Evolutionary conservation across 2,329 filamentous ascomycete species (phyloP).

Genomic region (Colletotrichum gloeosporioides): DNA sequence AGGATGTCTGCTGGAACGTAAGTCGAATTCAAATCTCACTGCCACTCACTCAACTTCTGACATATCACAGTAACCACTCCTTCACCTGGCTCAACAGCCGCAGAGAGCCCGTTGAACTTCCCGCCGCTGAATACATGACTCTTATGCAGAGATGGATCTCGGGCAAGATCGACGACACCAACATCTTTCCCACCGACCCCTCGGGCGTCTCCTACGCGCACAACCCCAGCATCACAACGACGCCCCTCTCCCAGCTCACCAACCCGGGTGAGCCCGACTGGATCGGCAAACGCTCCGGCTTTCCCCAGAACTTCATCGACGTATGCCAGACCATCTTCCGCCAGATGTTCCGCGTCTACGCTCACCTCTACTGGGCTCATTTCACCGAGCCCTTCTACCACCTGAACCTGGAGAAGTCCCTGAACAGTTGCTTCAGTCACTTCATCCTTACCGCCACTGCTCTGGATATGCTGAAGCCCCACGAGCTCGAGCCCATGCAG

Average conservation of each 20-base stretch:
- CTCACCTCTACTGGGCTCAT: slow-evolving; percentile 97
- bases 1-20: slow-evolving; percentile 94
- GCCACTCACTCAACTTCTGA: not conserved
- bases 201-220: slow-evolving; percentile 71
- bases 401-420: slow-evolving; percentile 78
- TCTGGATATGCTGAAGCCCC: slow-evolving; percentile 82
- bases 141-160: slow-evolving; percentile 97
- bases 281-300: slow-evolving; percentile 91
- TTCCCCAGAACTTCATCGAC: slow-evolving; percentile 86
- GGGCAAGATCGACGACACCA: slow-evolving; percentile 89
- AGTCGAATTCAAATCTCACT: slow-evolving; percentile 44
- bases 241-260: slow-evolving; percentile 67
- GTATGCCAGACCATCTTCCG: slow-evolving; percentile 95
- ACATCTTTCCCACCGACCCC: slow-evolving; percentile 89
- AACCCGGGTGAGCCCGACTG: slow-evolving; percentile 71
- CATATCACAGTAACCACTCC: slow-evolving; percentile 73
- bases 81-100: slow-evolving; percentile 96
- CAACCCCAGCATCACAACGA: slow-evolving; percentile 63
- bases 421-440: slow-evolving; percentile 89
- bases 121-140: slow-evolving; percentile 91
- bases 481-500: slow-evolving; percentile 95
- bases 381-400: slow-evolving; percentile 86
- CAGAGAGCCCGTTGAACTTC: slow-evolving; percentile 87
- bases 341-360: slow-evolving; percentile 98
- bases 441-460: slow-evolving; percentile 83